Evolutionary conservation across 2,329 filamentous ascomycete genomes (phyloP).

Genomic region (Calonectria pseudoreteaudii): DNA sequence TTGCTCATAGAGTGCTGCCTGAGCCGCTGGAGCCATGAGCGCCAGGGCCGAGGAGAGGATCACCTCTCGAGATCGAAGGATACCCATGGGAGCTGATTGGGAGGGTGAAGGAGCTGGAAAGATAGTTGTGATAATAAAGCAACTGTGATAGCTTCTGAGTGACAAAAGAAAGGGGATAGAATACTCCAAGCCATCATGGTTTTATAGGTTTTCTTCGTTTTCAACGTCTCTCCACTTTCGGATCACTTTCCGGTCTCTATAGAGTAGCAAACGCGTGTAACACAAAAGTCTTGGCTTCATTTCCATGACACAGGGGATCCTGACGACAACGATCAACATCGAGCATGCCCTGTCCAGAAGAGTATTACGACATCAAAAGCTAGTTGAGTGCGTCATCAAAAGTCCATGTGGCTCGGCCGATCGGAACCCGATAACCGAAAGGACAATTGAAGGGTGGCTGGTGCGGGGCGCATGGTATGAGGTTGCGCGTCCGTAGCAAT

Average conservation of each 20-base stretch:
- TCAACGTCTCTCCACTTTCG: background rate
- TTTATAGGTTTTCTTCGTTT: background rate
- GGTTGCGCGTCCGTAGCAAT: background rate
- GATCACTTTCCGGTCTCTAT: background rate
- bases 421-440: background rate
- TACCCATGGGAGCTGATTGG: background rate
- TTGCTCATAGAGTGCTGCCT: background rate
- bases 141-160: no score
- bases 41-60: background rate
- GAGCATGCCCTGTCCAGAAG: background rate
- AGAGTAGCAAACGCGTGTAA: background rate
- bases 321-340: background rate
- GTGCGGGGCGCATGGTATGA: background rate
- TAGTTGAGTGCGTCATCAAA: background rate
- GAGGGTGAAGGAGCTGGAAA: background rate
- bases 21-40: background rate
- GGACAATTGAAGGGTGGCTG: background rate
- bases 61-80: background rate
- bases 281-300: background rate
- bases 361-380: background rate
- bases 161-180: background rate
- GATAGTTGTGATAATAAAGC: background rate
- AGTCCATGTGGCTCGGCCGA: background rate
- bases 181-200: background rate
- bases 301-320: background rate